Conservation (phyloP, 176 grass and related monocot species). For the Tillandsia leiboldiana region DNA sequence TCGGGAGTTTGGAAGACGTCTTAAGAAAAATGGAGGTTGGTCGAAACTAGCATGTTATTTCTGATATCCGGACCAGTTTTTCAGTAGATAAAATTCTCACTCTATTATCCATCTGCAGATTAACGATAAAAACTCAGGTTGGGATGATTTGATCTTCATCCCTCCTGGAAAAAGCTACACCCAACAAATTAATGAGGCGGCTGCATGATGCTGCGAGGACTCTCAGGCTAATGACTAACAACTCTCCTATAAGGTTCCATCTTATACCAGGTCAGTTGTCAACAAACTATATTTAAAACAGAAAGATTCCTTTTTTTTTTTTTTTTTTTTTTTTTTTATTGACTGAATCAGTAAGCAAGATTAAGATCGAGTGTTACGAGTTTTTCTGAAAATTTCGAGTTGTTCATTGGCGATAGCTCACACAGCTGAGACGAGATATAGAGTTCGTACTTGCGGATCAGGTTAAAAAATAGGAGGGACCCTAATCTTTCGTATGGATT, state of each 20-base stretch:
- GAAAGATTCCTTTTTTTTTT: too few relatives aligned
- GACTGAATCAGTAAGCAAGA: background rate
- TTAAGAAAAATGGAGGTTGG: constrained; percentile 96
- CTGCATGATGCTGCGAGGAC: constrained; percentile 27
- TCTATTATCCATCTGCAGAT: constrained; percentile 37
- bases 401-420: background rate
- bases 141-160: constrained; percentile 98
- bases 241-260: background rate
- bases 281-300: too few relatives aligned
- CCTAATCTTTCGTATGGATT: background rate
- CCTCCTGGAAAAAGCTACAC: constrained; percentile 77
- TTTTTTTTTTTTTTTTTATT: too few relatives aligned
- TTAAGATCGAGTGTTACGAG: constrained; percentile 1
- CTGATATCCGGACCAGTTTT: background rate
- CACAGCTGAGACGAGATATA: constrained; percentile 1
- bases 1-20: constrained; percentile 92
- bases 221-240: background rate
- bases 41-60: constrained; percentile 12
- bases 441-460: background rate
- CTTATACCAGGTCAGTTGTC: too few relatives aligned
- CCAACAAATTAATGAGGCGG: constrained; percentile 78
- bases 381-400: background rate
- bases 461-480: background rate
- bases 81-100: background rate
- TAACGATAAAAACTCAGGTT: constrained; percentile 80